Base-by-base conservation (phyloP, 2,329 filamentous ascomycete genomes). In the Fusarium virguliforme region DNA sequence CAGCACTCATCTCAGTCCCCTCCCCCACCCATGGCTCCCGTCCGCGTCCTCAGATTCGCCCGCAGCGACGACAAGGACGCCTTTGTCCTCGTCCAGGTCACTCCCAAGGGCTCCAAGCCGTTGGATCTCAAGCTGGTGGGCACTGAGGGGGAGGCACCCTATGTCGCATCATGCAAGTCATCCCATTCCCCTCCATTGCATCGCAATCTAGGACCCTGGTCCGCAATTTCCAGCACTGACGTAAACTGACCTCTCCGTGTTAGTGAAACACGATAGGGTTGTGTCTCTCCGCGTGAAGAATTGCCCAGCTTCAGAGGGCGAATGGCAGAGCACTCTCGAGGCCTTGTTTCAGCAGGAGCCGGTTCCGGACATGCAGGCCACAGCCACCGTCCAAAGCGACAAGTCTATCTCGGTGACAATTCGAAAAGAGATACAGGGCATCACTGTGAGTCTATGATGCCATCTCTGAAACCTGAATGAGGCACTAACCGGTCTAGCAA, bases 111-210 rank as follows among this genome's bases (percentile, higher is more conserved):
- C 38, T 81, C 83, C 37, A 84, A 84, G 63, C 84, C 86, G 1
- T 81, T 94, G 32, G 90, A 94, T 78, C 79, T 93, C 51, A 90
- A 89, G 76, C 79, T 94, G 32, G 84, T 91, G 35, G 92, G 87
- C 35, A 94, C 91, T 32, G 92, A 94, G 74, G 88, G 89, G 60
- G 85, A 87, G 62, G 85, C 84, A 53, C 86, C 89, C 7, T 93
- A 90, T 79, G 82, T 85, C 43, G 80, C 84, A 62, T 85, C 85
- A 67, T 80, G 90, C 91, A 83, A 85, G 88, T 85, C 70, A 65
- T 71, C 59, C 64, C 70, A 68, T 75, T 53, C 63, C 57, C 60
- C 48, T 67, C 65, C 53, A 54, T 43, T 53, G 28, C 48, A 62
- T 64, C 30, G 66, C 63, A 70, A 71, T 68, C 43, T 64, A 37